A percentile compares a stretch with the other conserved stretches of the same genome.
These are phyloP conservation scores for Quercus variabilis DNA, from an alignment of 306 rosid genomes.

Conservation along the genomic window DNA sequence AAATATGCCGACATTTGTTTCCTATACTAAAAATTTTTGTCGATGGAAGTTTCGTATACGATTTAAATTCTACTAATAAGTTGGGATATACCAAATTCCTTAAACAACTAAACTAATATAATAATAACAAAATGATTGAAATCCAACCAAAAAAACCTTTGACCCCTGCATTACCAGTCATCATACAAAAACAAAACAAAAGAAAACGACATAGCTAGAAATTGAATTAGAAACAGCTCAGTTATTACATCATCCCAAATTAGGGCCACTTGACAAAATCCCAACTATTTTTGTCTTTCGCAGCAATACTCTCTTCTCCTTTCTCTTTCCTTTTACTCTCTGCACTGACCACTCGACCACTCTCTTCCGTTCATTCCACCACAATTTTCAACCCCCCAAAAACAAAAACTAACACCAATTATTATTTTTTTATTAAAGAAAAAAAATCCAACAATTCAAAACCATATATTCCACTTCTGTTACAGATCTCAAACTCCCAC, in stretches of 20 bases:
- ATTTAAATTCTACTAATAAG: too few species aligned
- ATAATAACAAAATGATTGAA: too few species aligned
- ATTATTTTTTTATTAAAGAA: background rate
- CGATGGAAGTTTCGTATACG: too few species aligned
- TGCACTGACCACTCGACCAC: slow-evolving; percentile 8
- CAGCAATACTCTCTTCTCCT: background rate
- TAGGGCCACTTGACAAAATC: background rate
- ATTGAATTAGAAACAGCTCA: background rate
- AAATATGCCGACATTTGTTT: too few species aligned
- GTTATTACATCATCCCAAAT: background rate
- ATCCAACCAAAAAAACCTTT: too few species aligned
- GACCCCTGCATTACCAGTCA: too few species aligned
- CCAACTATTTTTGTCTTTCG: background rate
- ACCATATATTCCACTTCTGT: background rate
- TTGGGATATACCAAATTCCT: too few species aligned
- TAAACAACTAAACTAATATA: too few species aligned
- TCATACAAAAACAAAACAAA: background rate
- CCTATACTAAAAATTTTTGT: too few species aligned
- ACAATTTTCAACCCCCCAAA: background rate
- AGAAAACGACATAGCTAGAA: background rate
- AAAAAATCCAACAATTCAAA: slow-evolving; percentile 5
- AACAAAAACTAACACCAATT: background rate
- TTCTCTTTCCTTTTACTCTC: background rate
- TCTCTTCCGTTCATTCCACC: slow-evolving; percentile 9
- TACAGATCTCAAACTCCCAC: slow-evolving; percentile 23